Conservation (phyloP, 495 filamentous ascomycete species). For the Aspergillus sparsus region DNA sequence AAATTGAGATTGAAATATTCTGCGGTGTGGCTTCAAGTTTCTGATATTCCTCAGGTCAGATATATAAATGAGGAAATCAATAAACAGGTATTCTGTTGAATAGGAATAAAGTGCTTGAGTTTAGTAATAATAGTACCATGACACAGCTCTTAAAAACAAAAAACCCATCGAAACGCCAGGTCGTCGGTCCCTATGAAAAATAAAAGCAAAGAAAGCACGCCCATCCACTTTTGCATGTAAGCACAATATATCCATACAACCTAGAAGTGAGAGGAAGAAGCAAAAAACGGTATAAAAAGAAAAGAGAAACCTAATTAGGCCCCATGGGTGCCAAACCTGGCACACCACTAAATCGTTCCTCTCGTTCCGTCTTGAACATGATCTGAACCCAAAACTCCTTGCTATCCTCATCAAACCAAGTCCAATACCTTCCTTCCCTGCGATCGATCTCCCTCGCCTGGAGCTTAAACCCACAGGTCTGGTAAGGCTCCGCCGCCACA, state of each 20-base stretch:
- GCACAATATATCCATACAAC: slow-evolving; percentile 11
- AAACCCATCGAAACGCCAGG: slow-evolving; percentile 13
- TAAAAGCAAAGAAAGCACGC: neutral
- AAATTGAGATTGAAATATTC: neutral
- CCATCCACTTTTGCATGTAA: slow-evolving; percentile 1
- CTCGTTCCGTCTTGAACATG: slow-evolving; percentile 97
- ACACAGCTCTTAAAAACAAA: neutral
- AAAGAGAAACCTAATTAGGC: slow-evolving; percentile 23
- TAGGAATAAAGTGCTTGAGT: slow-evolving; percentile 3
- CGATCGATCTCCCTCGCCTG: slow-evolving; percentile 94
- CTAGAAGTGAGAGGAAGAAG: slow-evolving; percentile 8
- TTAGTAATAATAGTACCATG: neutral
- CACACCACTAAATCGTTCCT: slow-evolving; percentile 92
- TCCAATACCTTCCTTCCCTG: slow-evolving; percentile 82
- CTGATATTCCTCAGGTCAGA: no score
- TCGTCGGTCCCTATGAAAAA: neutral
- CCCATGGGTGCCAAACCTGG: slow-evolving; percentile 76
- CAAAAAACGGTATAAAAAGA: slow-evolving; percentile 1
- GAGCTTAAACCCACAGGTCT: slow-evolving; percentile 94
- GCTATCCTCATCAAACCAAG: slow-evolving; percentile 91
- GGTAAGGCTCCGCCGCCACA: slow-evolving; percentile 95
- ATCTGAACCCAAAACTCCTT: slow-evolving; percentile 99
- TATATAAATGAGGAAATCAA: no score
- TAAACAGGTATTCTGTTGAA: no score
- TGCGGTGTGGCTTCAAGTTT: neutral